These are phyloP conservation scores for Zopfia rhizophila DNA, from an alignment of 2,329 filamentous ascomycete species.

Conservation along the genomic window DNA sequence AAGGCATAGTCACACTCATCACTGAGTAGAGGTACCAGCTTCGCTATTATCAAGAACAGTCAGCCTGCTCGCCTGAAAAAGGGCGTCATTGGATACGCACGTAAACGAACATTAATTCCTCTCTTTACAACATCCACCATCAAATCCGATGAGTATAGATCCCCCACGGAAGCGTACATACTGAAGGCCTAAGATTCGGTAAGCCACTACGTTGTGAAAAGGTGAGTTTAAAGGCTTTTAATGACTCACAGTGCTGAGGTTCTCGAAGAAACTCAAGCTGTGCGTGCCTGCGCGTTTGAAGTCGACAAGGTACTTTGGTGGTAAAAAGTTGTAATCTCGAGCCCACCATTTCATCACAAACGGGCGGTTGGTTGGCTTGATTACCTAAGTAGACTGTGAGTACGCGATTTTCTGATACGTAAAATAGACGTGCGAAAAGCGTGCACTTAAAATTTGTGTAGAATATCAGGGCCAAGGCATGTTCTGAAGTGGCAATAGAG, in stretches of 20 bases:
- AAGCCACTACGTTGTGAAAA: too few species aligned
- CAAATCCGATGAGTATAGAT: not conserved
- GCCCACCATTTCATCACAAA: not conserved
- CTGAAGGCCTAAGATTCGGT: conserved; percentile 1
- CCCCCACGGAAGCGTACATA: not conserved
- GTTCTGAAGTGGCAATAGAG: too few species aligned
- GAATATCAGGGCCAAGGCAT: too few species aligned
- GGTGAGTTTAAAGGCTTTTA: too few species aligned
- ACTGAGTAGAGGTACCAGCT: not conserved
- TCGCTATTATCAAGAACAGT: not conserved
- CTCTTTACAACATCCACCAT: conserved; percentile 1
- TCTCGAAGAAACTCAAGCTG: conserved; percentile 1
- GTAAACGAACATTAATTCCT: not conserved
- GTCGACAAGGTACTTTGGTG: conserved; percentile 1
- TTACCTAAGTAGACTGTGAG: too few species aligned
- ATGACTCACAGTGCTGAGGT: too few species aligned
- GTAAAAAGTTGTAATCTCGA: not conserved
- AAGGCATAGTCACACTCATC: not conserved
- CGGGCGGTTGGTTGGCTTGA: not conserved
- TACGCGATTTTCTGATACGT: too few species aligned
- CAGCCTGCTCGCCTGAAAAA: too few species aligned
- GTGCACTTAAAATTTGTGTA: too few species aligned
- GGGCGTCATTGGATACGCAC: too few species aligned
- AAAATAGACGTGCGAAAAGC: too few species aligned
- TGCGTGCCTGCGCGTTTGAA: not conserved